Base-by-base conservation (phyloP, 2,329 filamentous ascomycete genomes). In the Capronia americana region DNA sequence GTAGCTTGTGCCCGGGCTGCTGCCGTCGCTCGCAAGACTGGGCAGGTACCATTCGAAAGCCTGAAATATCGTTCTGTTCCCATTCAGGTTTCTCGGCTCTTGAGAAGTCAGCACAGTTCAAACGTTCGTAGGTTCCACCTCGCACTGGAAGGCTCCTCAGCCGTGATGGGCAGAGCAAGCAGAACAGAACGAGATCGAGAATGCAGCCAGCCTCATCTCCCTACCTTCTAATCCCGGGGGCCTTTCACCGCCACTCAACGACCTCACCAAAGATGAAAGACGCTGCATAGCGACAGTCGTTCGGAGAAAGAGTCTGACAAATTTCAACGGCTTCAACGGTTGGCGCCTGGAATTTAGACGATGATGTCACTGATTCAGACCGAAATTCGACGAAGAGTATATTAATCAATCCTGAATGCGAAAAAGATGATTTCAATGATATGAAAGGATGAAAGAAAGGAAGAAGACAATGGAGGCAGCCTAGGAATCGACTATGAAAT, bases 41-140 rank as follows among this genome's bases (percentile, higher is more conserved):
- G 88, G 87, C 2, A 87, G 82, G 74, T 92, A 87, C 90, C 90
- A 92, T 79, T 92, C 90, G 74, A 91, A 92, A 11, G 82, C 86
- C 76, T 92, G 88, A 71, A 92, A 84, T 78, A 92, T 85, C 54
- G 87, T 85, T 74, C 78, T 78, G 70, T 85, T 85, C 72, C 83
- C 80, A 2, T 55, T n/a, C 26, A 48, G 26, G 38, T 41, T 12
- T 30, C 44, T 12, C 30, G 46, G 23, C 23, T 23, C 32, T 58
- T 38, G n/a, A n/a, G 58, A n/a, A 4, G 48, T 61, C 24, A 61
- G 58, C 58, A 11, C 23, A 7, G 8, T 30, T 8, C 12, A 23
- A 1, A 5, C 23, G 10, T 5, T 2, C n/a, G n/a, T 26, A 11
- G 11, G 17, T 8, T 53, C 20, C 6, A 17, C 2, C 30, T 17